A percentile compares a stretch with the other conserved stretches of the same genome.
Evolutionary conservation across 495 filamentous ascomycete species (phyloP).

Genomic region (Xylaria sp.): DNA sequence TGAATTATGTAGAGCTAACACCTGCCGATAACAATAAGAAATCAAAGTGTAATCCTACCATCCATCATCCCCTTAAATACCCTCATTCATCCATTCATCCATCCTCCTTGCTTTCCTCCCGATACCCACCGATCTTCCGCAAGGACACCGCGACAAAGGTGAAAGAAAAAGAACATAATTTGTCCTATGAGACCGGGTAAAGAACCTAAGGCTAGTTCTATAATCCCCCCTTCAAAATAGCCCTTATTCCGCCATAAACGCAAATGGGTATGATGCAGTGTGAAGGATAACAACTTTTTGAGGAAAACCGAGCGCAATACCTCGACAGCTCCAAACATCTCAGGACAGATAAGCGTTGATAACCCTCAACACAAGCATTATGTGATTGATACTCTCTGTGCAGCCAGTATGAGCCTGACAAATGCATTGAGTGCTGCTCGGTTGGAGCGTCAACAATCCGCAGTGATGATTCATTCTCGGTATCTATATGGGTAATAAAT

Average conservation of each 20-base stretch:
- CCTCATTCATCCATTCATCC: constrained; percentile 11
- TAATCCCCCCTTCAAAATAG: constrained; percentile 2
- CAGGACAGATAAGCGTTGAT: neutral
- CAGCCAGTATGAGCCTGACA: neutral
- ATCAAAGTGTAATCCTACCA: constrained; percentile 23
- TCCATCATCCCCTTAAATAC: constrained; percentile 1
- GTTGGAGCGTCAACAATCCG: neutral
- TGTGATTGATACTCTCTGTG: neutral
- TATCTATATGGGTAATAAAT: constrained; percentile 8
- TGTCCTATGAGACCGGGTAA: neutral
- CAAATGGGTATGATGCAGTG: constrained; percentile 28
- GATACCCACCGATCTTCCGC: neutral
- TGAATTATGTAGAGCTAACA: constrained; percentile 21
- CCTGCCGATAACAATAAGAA: constrained; percentile 23
- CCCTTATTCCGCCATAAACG: constrained; percentile 17
- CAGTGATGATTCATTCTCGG: neutral
- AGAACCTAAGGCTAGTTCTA: constrained; percentile 6
- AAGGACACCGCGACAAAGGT: neutral
- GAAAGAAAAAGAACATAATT: constrained; percentile 12
- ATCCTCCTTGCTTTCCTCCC: neutral
- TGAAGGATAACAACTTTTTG: constrained; percentile 24
- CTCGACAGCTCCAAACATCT: neutral
- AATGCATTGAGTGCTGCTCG: neutral
- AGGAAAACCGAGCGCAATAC: neutral
- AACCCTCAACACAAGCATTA: neutral